Evolutionary conservation across 2,329 filamentous ascomycete genomes (phyloP).

Genomic region (Xylariaceae sp.): DNA sequence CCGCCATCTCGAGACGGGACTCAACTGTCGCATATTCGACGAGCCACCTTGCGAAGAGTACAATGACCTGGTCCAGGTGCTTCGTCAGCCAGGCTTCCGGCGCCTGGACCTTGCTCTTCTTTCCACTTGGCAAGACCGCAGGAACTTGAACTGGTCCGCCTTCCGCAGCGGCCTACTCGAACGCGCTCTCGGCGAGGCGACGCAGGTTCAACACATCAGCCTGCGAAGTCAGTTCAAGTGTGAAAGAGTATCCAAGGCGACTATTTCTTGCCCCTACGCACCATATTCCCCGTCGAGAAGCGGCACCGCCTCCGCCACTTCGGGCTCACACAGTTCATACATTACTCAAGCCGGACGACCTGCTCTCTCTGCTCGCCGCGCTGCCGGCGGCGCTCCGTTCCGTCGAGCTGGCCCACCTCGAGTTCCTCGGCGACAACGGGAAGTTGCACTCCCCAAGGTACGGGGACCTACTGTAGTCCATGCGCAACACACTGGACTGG

Average conservation of each 20-base stretch:
- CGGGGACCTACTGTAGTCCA: slow-evolving; percentile 11
- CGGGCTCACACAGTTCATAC: slow-evolving; percentile 18
- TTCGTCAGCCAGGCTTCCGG: slow-evolving; percentile 19
- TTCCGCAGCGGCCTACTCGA: slow-evolving; percentile 12
- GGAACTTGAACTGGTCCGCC: slow-evolving; percentile 3
- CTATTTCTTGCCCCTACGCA: slow-evolving; percentile 14
- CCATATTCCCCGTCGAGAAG: slow-evolving; percentile 22
- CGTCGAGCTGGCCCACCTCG: slow-evolving; percentile 27
- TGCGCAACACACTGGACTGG: slow-evolving; percentile 14
- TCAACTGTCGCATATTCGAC: slow-evolving; percentile 26
- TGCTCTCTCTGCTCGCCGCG: slow-evolving; percentile 19
- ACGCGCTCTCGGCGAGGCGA: slow-evolving; percentile 10
- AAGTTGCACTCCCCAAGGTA: slow-evolving; percentile 2
- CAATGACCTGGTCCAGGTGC: slow-evolving; percentile 13
- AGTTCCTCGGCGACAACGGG: slow-evolving; percentile 14
- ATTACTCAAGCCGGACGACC: slow-evolving; percentile 16
- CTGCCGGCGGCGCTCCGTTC: slow-evolving; percentile 22
- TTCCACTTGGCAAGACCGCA: slow-evolving; percentile 10
- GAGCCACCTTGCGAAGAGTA: slow-evolving; percentile 17
- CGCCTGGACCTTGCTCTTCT: slow-evolving; percentile 13
- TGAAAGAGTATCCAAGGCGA: neutral
- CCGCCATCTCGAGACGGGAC: slow-evolving; percentile 20
- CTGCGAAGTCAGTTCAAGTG: slow-evolving; percentile 11
- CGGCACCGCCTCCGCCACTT: slow-evolving; percentile 25
- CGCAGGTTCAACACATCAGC: slow-evolving; percentile 16